These are phyloP conservation scores for Xerocomus potaroensis DNA, from an alignment of 768 basidiomycete genomes.

Conservation along the genomic window DNA sequence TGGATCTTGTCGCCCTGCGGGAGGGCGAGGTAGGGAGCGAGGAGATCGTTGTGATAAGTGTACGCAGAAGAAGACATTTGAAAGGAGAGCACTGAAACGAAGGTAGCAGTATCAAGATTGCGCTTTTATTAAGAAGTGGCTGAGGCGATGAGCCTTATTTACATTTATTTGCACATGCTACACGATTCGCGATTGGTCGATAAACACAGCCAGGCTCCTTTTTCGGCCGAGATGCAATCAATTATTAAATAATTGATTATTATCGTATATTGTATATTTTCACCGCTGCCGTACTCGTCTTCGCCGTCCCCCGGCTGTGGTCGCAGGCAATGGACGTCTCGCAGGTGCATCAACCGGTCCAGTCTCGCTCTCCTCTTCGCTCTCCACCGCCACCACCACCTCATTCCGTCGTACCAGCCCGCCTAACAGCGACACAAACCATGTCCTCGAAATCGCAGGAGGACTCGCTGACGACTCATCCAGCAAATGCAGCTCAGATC, in stretches of 20 bases:
- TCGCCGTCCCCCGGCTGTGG: conserved; percentile 60
- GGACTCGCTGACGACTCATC: conserved; percentile 53
- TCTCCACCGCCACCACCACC: conserved; percentile 27
- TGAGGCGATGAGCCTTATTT: conserved; percentile 18
- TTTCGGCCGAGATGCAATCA: conserved; percentile 9
- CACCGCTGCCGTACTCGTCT: conserved; percentile 52
- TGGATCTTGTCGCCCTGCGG: conserved; percentile 90
- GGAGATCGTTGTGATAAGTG: conserved; percentile 74
- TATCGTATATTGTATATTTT: neutral
- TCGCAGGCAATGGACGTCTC: no score
- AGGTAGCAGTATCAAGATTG: neutral
- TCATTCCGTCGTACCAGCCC: conserved; percentile 18
- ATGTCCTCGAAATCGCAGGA: conserved; percentile 62
- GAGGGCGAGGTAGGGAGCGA: conserved; percentile 85
- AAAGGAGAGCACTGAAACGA: neutral
- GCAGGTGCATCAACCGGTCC: no score
- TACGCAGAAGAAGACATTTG: conserved; percentile 29
- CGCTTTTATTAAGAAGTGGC: conserved; percentile 25
- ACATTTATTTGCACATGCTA: conserved; percentile 18
- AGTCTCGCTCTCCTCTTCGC: conserved; percentile 38
- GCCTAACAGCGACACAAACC: conserved; percentile 53
- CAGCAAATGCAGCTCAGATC: conserved; percentile 52
- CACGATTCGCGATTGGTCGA: conserved; percentile 27
- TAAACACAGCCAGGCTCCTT: conserved; percentile 12
- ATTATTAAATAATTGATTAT: neutral